phyloP scores from a whole-genome alignment of 78 protist genomes.

The Guillardia theta region DNA sequence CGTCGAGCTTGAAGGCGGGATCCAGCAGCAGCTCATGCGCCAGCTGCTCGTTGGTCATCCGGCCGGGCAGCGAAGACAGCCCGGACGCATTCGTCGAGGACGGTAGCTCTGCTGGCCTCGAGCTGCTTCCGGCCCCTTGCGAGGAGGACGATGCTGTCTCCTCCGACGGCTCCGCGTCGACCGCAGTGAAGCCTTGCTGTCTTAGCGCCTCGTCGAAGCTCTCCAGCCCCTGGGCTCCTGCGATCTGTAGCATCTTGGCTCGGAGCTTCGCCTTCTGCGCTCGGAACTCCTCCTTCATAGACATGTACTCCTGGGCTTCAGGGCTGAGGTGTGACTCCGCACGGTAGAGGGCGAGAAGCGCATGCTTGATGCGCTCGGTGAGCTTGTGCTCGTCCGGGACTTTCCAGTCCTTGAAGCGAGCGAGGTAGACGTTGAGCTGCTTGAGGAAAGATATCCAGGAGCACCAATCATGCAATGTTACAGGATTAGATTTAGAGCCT shows the following conservation, averaged over 20 bases:
- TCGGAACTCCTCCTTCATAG: neutral
- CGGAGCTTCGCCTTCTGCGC: neutral
- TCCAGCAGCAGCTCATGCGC: neutral
- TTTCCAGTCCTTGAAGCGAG: neutral
- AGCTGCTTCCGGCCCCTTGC: no score
- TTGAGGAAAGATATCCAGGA: no score
- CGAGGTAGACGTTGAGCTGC: neutral
- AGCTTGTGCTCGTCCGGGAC: neutral
- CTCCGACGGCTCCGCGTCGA: no score
- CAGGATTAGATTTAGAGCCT: neutral
- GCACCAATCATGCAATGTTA: neutral
- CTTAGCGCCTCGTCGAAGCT: conserved; percentile 13
- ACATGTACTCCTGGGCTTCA: neutral
- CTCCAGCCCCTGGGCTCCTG: neutral
- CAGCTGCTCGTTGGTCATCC: conserved; percentile 22
- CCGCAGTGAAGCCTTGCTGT: no score
- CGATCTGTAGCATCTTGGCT: neutral
- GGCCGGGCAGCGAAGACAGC: neutral
- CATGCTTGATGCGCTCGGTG: neutral
- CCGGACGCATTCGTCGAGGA: no score
- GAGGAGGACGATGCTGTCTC: no score
- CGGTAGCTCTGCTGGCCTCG: no score
- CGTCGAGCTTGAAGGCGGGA: neutral
- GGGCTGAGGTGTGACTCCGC: neutral
- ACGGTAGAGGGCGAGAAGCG: neutral